Evolutionary conservation across 1,284 basidiomycete species (phyloP), one percentile per base, ranked within the genome.

Genomic region (Trichosporon ovoides): DNA sequence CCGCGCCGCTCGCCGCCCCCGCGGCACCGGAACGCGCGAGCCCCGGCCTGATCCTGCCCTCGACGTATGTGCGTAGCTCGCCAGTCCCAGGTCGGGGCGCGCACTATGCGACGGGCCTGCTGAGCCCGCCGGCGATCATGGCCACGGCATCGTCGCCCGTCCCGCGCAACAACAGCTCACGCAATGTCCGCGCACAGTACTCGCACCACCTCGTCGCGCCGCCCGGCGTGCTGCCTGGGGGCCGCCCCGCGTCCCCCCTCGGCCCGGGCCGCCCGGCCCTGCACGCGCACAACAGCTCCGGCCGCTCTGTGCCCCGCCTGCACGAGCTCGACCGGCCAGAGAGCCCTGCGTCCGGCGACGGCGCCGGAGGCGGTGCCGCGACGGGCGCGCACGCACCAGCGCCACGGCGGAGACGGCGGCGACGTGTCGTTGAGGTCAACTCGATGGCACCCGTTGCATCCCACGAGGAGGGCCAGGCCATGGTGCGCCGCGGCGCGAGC

Each of bases 401-500:
- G 18, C 33, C 49, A 2, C 31, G 50, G 9, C 33, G 49, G 28
- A 28, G 31, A 0, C 46, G 58, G 19, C 24, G 52, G 10, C 43
- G 52, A 2, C 52, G 58, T 1, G 50, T 59, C 16, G 61, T 59
- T 5, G 52, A 53, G 38, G 38, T 46, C 16, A 38, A 38, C 10
- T 18, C 33, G 1, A 24, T 52, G 0, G 53, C 56, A 14, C 66
- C 70, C 0, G 72, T 74, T 0, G 58, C 60, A 18, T 65, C 67
- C 0, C 62, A 68, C 35, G 73, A 75, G 46, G 73, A 76, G 55
- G 73, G 73, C 3, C 56, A 66, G 22, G 71, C 71, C 18, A 68
- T 38, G 73, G 71, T 75, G 19, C 66, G 72, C 9, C 68, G 74
- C 46, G 66, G 72, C 16, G 73, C 72, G 6, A 73, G 71, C 58